Conservation (phyloP, 768 basidiomycete genomes). For the Kwoniella mangroviensis region DNA sequence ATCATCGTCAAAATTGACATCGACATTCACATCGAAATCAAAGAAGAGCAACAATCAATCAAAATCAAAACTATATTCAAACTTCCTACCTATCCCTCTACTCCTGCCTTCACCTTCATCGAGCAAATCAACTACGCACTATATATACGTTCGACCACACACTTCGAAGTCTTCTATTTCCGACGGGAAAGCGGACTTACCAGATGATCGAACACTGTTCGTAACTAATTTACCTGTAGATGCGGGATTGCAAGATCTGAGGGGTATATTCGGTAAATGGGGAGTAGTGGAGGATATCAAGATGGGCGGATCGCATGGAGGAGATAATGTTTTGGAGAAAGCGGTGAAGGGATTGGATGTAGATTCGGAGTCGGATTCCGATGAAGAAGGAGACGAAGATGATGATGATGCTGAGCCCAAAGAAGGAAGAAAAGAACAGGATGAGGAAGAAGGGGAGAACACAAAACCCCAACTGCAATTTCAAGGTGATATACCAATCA, state of each 20-base stretch:
- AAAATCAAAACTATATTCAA: slow-evolving; percentile 40
- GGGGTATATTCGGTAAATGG: slow-evolving; percentile 73
- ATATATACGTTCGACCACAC: slow-evolving; percentile 78
- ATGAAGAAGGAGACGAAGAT: slow-evolving; percentile 39
- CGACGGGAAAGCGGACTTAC: slow-evolving; percentile 46
- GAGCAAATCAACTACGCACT: slow-evolving; percentile 63
- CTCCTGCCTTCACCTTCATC: slow-evolving; percentile 36
- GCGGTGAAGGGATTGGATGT: slow-evolving; percentile 36
- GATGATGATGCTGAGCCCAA: slow-evolving; percentile 35
- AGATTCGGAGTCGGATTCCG: slow-evolving; percentile 41
- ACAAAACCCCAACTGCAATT: slow-evolving; percentile 19
- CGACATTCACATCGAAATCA: too few species aligned
- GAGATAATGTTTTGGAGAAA: slow-evolving; percentile 42
- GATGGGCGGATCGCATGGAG: slow-evolving; percentile 22
- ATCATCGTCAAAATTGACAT: neutral
- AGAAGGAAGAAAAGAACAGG: slow-evolving; percentile 57
- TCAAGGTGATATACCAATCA: slow-evolving; percentile 20
- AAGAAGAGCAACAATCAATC: neutral
- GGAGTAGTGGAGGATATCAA: slow-evolving; percentile 70
- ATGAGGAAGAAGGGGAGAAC: slow-evolving; percentile 60
- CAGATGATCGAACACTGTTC: slow-evolving; percentile 74
- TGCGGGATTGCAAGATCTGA: slow-evolving; percentile 78
- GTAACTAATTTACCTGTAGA: slow-evolving; percentile 88
- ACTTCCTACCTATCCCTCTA: slow-evolving; percentile 47
- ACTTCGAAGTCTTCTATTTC: slow-evolving; percentile 29